Percentiles rank a stretch among this genome's conserved stretches.
These are phyloP conservation scores for Mortierella sp. DNA, from an alignment of 371 early-diverging fungal species.

Conservation along the genomic window DNA sequence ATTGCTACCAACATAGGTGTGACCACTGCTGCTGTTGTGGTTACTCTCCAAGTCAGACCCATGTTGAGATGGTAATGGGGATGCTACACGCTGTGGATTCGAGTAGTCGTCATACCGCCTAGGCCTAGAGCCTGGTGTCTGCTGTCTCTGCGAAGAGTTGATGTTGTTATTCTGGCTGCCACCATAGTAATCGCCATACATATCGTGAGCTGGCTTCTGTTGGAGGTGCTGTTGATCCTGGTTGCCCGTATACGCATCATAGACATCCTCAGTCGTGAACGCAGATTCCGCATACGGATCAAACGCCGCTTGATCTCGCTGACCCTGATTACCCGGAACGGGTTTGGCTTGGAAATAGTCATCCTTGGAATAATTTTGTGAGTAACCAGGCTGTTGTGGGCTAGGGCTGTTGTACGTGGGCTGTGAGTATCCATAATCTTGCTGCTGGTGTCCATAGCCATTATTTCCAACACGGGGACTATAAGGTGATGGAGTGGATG, in stretches of 20 bases:
- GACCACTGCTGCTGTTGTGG: constrained; percentile 15
- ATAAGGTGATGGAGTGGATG: not conserved
- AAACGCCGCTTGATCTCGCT: not conserved
- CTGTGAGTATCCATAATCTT: constrained; percentile 7
- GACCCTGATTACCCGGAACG: not conserved
- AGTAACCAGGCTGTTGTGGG: constrained; percentile 3
- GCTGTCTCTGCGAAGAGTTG: not conserved
- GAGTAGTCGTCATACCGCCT: constrained; percentile 25
- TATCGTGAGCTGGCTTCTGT: constrained; percentile 9
- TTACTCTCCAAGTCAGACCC: constrained; percentile 40
- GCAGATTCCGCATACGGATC: constrained; percentile 44
- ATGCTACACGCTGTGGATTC: constrained; percentile 17
- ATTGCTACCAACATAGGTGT: too few relatives aligned
- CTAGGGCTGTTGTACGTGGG: not conserved
- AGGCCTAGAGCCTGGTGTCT: not conserved
- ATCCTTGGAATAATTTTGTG: constrained; percentile 4
- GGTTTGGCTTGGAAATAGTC: constrained; percentile 26
- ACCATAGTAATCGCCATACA: constrained; percentile 16
- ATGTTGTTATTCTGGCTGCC: constrained; percentile 10
- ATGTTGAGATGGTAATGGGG: constrained; percentile 42
- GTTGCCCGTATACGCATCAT: constrained; percentile 17
- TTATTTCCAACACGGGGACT: not conserved
- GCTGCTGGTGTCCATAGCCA: constrained; percentile 9
- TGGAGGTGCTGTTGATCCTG: constrained; percentile 30
- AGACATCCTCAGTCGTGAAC: constrained; percentile 26